These are phyloP conservation scores for Geotrichum ghanense DNA, from an alignment of 805 yeast species.

Conservation along the genomic window DNA sequence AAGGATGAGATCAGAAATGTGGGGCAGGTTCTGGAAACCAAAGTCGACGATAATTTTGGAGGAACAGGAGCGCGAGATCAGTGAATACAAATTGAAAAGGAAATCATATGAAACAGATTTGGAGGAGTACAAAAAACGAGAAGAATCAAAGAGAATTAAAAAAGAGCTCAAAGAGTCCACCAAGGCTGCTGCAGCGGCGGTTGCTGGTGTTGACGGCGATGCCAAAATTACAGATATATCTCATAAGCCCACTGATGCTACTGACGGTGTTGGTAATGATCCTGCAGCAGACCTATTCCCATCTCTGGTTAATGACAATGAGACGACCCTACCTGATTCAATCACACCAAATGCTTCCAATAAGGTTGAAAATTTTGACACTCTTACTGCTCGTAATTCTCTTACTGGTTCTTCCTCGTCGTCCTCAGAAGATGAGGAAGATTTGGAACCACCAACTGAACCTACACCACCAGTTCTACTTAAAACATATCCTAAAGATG, in stretches of 20 bases:
- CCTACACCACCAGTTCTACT: constrained; percentile 1
- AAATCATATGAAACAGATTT: constrained; percentile 5
- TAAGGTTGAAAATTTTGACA: not conserved
- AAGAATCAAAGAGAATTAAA: constrained; percentile 1
- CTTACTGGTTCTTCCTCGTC: not conserved
- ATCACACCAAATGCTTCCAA: no score
- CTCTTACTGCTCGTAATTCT: not conserved
- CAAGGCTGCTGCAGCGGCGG: no score
- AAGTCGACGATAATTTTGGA: constrained; percentile 35
- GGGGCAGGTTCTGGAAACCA: constrained; percentile 25
- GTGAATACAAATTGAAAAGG: not conserved
- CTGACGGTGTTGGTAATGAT: no score
- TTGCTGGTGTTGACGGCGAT: no score
- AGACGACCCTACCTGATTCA: not conserved
- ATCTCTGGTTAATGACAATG: not conserved
- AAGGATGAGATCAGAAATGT: constrained; percentile 18
- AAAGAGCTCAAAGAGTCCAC: not conserved
- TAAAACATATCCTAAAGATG: constrained; percentile 2
- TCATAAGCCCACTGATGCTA: no score
- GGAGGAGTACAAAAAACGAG: constrained; percentile 8
- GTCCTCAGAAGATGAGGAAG: constrained; percentile 1
- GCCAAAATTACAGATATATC: no score
- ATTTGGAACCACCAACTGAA: constrained; percentile 3
- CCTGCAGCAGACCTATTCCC: not conserved
- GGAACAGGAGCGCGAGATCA: constrained; percentile 10